Percentiles rank a stretch among this genome's conserved stretches.
Conservation (phyloP, 768 basidiomycete genomes). For the Boletus tomentosulus region DNA sequence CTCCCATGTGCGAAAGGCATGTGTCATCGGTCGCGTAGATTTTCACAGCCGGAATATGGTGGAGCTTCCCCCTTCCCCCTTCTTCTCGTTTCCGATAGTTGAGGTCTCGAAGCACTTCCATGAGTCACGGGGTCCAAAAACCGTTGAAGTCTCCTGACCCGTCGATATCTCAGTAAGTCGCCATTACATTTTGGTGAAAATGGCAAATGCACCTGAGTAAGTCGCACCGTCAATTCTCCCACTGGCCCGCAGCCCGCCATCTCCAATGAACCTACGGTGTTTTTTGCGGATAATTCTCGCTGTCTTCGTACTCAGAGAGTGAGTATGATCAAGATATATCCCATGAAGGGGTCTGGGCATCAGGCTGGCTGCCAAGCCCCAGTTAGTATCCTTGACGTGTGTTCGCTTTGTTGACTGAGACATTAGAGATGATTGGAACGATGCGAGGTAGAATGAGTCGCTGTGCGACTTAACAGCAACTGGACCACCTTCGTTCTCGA, state of each 20-base stretch:
- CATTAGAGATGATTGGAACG: background rate
- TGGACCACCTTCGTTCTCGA: background rate
- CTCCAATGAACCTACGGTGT: background rate
- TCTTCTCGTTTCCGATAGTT: slow-evolving; percentile 4
- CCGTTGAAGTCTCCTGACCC: background rate
- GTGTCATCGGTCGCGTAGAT: slow-evolving; percentile 7
- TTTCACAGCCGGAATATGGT: slow-evolving; percentile 2
- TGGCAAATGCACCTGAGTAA: background rate
- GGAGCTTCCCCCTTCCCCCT: background rate
- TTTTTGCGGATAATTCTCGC: too few relatives aligned
- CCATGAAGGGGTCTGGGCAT: background rate
- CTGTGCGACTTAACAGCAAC: background rate
- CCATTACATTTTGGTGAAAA: background rate
- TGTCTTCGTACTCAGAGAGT: too few relatives aligned
- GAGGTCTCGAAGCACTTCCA: slow-evolving; percentile 6
- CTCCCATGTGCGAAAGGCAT: slow-evolving; percentile 8
- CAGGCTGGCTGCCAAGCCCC: background rate
- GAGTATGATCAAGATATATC: background rate
- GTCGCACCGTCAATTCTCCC: background rate
- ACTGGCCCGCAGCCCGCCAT: background rate
- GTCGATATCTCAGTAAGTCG: background rate
- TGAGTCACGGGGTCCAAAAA: slow-evolving; percentile 1
- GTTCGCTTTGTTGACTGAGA: background rate
- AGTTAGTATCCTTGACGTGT: background rate
- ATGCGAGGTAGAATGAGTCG: background rate